These are phyloP conservation scores for Mycena galopus DNA, from an alignment of 768 basidiomycete species.

Conservation along the genomic window DNA sequence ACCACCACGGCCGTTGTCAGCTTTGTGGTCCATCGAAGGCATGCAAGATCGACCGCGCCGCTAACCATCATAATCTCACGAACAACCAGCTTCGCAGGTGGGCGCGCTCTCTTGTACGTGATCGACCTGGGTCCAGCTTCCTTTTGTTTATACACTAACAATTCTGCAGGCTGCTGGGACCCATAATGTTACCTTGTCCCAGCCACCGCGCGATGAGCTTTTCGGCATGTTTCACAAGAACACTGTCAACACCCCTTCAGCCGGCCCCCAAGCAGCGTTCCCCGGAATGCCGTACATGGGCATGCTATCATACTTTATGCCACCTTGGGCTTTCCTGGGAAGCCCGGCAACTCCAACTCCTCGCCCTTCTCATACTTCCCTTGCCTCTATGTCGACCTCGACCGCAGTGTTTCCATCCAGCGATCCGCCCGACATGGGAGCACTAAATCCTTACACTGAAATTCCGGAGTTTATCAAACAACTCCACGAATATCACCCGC, in stretches of 20 bases:
- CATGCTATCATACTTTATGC: too few relatives aligned
- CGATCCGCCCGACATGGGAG: slow-evolving; percentile 16
- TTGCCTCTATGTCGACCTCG: too few relatives aligned
- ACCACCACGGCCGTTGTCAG: neutral
- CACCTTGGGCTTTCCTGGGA: too few relatives aligned
- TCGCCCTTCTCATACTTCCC: neutral
- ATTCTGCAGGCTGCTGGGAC: neutral
- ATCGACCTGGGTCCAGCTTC: neutral
- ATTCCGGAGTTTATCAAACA: neutral
- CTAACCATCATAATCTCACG: neutral
- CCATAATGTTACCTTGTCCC: slow-evolving; percentile 1
- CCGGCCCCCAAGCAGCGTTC: neutral
- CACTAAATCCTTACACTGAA: slow-evolving; percentile 2
- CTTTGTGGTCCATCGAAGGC: slow-evolving; percentile 14
- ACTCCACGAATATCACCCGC: neutral
- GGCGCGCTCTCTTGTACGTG: neutral
- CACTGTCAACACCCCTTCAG: neutral
- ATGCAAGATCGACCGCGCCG: slow-evolving; percentile 17
- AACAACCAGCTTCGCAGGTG: neutral
- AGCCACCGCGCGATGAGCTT: slow-evolving; percentile 6
- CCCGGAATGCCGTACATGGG: too few relatives aligned
- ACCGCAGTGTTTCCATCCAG: slow-evolving; percentile 2
- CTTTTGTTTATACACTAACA: neutral
- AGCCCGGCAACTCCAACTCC: neutral
- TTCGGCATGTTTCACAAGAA: slow-evolving; percentile 15